Percentiles rank a stretch among this genome's conserved stretches.
Evolutionary conservation across 75 land plant species (phyloP).

Genomic region (Gnetum montanum): DNA sequence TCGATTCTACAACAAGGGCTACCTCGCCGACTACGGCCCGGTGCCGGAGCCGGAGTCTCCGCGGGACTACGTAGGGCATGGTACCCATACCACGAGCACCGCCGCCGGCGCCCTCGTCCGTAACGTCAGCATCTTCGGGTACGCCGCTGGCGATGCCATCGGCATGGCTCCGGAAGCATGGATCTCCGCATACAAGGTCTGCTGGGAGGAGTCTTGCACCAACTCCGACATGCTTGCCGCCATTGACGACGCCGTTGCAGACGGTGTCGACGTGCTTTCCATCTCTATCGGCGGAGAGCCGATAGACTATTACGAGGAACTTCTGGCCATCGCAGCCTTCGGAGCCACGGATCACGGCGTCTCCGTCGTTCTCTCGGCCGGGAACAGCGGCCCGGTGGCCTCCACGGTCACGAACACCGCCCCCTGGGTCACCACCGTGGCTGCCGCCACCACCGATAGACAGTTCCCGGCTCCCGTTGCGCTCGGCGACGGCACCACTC

Average conservation of each 20-base stretch:
- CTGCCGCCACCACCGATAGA: background rate
- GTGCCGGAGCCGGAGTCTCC: constrained; percentile 18
- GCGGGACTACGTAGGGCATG: constrained; percentile 15
- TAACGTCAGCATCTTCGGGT: constrained; percentile 7
- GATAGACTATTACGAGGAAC: constrained; percentile 6
- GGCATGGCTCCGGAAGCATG: constrained; percentile 14
- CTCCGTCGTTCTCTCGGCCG: constrained; percentile 4
- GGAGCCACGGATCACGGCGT: constrained; percentile 6
- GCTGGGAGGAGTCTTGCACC: constrained; percentile 1
- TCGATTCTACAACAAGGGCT: constrained; percentile 10
- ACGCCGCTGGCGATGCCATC: constrained; percentile 8
- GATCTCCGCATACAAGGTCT: constrained; percentile 17
- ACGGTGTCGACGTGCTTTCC: too few species aligned
- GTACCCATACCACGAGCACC: constrained; percentile 23
- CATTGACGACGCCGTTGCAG: too few species aligned
- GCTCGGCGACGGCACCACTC: background rate
- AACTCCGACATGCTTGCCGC: constrained; percentile 12
- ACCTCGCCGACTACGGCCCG: constrained; percentile 24
- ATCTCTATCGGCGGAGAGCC: too few species aligned
- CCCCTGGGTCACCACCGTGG: too few species aligned
- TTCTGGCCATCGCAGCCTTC: constrained; percentile 13
- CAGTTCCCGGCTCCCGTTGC: background rate
- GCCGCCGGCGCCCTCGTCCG: constrained; percentile 8
- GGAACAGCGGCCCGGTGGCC: constrained; percentile 11
- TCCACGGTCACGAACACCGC: background rate